A percentile compares a stretch with the other conserved stretches of the same genome.
Conservation (phyloP, 345 rosid genomes). For the Syzygium jambos region DNA sequence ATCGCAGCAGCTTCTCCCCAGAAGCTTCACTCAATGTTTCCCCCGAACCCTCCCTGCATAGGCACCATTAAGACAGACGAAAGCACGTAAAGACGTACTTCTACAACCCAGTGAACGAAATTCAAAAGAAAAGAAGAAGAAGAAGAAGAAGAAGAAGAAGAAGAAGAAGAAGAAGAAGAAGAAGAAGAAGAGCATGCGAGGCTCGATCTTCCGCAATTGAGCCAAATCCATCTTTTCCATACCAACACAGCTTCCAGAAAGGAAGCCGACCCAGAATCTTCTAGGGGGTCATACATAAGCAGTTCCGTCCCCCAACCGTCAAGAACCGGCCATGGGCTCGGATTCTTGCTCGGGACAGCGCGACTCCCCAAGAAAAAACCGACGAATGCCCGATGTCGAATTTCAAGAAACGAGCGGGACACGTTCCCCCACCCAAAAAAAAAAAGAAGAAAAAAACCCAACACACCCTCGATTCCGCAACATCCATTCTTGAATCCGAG, state of each 20-base stretch:
- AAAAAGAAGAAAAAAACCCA: background rate
- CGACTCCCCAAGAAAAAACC: too few species aligned
- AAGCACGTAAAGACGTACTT: background rate
- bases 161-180: too few species aligned
- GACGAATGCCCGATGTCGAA: background rate
- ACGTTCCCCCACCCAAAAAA: background rate
- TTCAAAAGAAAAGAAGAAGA: background rate
- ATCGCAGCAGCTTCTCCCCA: conserved; percentile 37
- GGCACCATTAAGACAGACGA: background rate
- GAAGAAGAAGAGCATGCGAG: background rate
- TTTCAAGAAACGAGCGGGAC: background rate
- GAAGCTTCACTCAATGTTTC: conserved; percentile 30
- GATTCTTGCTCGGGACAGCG: background rate
- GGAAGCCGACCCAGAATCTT: background rate
- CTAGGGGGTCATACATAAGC: background rate
- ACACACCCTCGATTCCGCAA: background rate
- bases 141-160: background rate
- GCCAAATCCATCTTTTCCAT: background rate
- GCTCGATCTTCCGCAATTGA: background rate
- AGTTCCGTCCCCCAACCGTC: background rate
- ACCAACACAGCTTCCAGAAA: background rate
- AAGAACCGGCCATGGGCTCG: background rate
- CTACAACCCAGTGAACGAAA: background rate
- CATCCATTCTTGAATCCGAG: background rate
- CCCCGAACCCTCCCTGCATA: conserved; percentile 13